Evolutionary conservation across 768 basidiomycete species (phyloP).

Genomic region (Termitomyces sp.): DNA sequence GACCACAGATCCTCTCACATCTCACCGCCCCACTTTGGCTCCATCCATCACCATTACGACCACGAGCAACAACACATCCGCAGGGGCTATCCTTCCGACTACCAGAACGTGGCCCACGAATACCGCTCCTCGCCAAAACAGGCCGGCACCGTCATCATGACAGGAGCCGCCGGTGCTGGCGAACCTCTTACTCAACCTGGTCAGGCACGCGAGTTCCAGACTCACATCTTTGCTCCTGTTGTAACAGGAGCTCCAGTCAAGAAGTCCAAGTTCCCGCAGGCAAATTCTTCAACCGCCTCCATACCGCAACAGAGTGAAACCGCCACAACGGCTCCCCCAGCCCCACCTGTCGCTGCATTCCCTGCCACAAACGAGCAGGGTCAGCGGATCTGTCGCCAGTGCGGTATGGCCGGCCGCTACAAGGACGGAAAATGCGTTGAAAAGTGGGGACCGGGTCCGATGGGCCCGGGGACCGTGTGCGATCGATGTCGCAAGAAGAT

Average conservation of each 20-base stretch:
- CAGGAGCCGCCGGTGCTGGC: constrained; percentile 13
- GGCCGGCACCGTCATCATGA: constrained; percentile 8
- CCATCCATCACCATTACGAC: constrained; percentile 3
- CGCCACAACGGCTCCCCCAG: not conserved
- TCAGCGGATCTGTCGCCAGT: constrained; percentile 73
- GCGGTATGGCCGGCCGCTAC: constrained; percentile 67
- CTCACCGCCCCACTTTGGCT: not conserved
- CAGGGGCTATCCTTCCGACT: constrained; percentile 1
- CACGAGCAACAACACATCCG: constrained; percentile 7
- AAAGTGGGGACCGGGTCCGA: constrained; percentile 83
- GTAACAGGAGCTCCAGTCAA: constrained; percentile 70
- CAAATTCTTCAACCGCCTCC: not conserved
- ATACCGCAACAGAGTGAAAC: not conserved
- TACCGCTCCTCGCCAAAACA: constrained; percentile 7
- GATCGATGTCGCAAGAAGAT: constrained; percentile 84
- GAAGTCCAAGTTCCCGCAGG: constrained; percentile 45
- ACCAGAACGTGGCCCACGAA: constrained; percentile 1
- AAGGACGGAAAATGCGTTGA: constrained; percentile 85
- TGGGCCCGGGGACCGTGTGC: constrained; percentile 80
- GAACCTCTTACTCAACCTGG: constrained; percentile 20
- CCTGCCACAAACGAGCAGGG: constrained; percentile 53
- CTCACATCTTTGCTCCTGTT: constrained; percentile 68
- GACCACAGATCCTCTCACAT: constrained; percentile 1
- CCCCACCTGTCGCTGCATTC: constrained; percentile 24
- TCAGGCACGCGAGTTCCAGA: constrained; percentile 42